These are phyloP conservation scores for Salvia miltiorrhiza DNA, from an alignment of 257 asterid genomes.

Conservation along the genomic window DNA sequence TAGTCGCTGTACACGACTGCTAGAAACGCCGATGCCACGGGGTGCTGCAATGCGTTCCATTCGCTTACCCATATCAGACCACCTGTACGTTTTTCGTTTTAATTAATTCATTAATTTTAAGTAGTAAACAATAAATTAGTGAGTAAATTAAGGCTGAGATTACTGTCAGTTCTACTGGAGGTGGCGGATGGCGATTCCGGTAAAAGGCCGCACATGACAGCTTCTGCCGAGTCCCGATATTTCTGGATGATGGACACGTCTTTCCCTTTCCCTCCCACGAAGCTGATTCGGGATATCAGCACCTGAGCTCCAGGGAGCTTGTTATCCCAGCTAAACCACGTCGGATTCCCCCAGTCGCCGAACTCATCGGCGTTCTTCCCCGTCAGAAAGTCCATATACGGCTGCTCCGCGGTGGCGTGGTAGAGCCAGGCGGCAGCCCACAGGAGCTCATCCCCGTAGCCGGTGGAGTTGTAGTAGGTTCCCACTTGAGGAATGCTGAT, in stretches of 20 bases:
- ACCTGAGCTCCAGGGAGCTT: slow-evolving; percentile 90
- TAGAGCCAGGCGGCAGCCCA: slow-evolving; percentile 98
- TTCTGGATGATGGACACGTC: slow-evolving; percentile 40
- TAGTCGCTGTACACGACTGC: slow-evolving; percentile 75
- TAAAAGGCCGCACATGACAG: slow-evolving; percentile 80
- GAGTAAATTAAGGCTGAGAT: background rate
- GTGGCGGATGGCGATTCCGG: slow-evolving; percentile 86
- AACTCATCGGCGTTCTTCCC: slow-evolving; percentile 54
- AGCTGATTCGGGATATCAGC: slow-evolving; percentile 66
- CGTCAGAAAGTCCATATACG: slow-evolving; percentile 55
- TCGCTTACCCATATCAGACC: slow-evolving; percentile 84
- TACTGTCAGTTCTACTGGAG: slow-evolving; percentile 67
- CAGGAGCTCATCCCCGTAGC: slow-evolving; percentile 89
- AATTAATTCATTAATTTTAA: no score
- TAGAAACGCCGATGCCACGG: slow-evolving; percentile 79
- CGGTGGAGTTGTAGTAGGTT: slow-evolving; percentile 74
- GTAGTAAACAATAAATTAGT: no score
- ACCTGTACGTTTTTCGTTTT: no score
- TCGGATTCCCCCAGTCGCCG: slow-evolving; percentile 68
- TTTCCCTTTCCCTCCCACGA: slow-evolving; percentile 61
- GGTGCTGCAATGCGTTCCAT: slow-evolving; percentile 90
- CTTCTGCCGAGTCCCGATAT: slow-evolving; percentile 75
- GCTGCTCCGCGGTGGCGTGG: slow-evolving; percentile 67
- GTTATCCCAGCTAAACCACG: slow-evolving; percentile 98
- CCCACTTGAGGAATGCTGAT: slow-evolving; percentile 60